Conservation (phyloP, 2,329 filamentous ascomycete genomes). For the Colletotrichum truncatum region DNA sequence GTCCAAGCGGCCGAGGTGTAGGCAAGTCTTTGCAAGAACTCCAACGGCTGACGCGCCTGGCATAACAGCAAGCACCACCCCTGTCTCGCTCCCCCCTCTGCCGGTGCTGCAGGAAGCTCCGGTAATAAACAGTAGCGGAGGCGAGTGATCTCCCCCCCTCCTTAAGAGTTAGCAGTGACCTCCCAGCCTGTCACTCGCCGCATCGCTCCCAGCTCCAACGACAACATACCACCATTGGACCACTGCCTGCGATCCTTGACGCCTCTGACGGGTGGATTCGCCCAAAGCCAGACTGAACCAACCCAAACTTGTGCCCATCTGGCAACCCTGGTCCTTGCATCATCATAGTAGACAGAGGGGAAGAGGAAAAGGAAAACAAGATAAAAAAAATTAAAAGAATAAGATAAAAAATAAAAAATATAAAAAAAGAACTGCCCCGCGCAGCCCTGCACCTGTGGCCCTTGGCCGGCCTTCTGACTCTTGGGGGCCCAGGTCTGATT, state of each 20-base stretch:
- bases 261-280: neutral
- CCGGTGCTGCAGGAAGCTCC: neutral
- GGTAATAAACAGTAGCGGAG: slow-evolving; percentile 2
- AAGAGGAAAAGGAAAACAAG: neutral
- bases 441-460: neutral
- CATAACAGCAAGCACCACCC: slow-evolving; percentile 6
- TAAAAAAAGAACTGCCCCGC: neutral
- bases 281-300: slow-evolving; percentile 4
- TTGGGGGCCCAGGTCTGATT: no score
- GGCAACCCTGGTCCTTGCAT: slow-evolving; percentile 11
- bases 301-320: slow-evolving; percentile 4
- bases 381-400: neutral
- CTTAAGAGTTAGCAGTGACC: neutral
- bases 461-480: neutral
- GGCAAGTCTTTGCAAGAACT: neutral
- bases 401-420: neutral
- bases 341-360: neutral
- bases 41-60: slow-evolving; percentile 14
- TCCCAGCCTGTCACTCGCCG: slow-evolving; percentile 12
- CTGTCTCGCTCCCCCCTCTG: neutral
- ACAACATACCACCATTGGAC: slow-evolving; percentile 21
- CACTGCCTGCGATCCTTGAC: slow-evolving; percentile 1
- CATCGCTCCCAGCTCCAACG: neutral
- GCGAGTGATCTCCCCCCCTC: neutral
- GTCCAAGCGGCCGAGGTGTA: neutral